phyloP scores from a whole-genome alignment of 1,284 basidiomycete genomes.

The Sporisorium graminicola region DNA sequence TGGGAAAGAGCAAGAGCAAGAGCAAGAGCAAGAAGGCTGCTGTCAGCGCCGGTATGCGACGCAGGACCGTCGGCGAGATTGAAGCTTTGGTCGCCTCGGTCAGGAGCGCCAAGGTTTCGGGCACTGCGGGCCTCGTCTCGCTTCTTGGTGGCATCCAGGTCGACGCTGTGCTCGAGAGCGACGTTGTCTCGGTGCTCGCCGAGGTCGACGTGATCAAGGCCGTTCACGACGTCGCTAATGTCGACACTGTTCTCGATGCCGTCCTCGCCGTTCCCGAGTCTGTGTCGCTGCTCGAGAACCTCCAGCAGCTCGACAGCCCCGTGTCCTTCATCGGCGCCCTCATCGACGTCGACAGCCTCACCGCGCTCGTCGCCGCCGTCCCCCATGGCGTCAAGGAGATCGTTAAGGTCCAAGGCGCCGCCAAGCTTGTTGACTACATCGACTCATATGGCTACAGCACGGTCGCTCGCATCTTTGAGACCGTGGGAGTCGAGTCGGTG shows the following conservation, averaged over 20 bases:
- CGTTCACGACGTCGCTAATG: constrained; percentile 17
- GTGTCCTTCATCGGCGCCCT: constrained; percentile 21
- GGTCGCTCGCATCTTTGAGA: constrained; percentile 8
- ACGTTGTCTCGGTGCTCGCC: constrained; percentile 17
- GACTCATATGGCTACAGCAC: constrained; percentile 11
- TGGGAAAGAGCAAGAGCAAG: background rate
- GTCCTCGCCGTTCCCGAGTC: constrained; percentile 10
- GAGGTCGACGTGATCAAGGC: constrained; percentile 15
- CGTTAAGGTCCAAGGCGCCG: constrained; percentile 16
- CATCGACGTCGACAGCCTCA: constrained; percentile 19
- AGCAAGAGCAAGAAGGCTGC: background rate
- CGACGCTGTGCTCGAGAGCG: constrained; percentile 15
- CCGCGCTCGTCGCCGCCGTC: constrained; percentile 17
- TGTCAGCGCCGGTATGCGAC: background rate
- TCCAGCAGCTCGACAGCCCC: constrained; percentile 23
- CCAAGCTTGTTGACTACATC: constrained; percentile 25
- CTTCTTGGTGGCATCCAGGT: constrained; percentile 10
- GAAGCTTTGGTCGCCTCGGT: constrained; percentile 5
- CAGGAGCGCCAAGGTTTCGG: constrained; percentile 2
- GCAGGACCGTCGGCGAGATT: background rate
- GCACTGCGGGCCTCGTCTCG: constrained; percentile 7
- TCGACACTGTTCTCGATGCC: constrained; percentile 19
- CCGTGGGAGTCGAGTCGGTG: constrained; percentile 9
- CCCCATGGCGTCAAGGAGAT: constrained; percentile 8
- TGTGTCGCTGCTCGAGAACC: constrained; percentile 11